A percentile compares a stretch with the other conserved stretches of the same genome.
Evolutionary conservation across 2,329 filamentous ascomycete species (phyloP).

Genomic region (Pyrenophora seminiperda): DNA sequence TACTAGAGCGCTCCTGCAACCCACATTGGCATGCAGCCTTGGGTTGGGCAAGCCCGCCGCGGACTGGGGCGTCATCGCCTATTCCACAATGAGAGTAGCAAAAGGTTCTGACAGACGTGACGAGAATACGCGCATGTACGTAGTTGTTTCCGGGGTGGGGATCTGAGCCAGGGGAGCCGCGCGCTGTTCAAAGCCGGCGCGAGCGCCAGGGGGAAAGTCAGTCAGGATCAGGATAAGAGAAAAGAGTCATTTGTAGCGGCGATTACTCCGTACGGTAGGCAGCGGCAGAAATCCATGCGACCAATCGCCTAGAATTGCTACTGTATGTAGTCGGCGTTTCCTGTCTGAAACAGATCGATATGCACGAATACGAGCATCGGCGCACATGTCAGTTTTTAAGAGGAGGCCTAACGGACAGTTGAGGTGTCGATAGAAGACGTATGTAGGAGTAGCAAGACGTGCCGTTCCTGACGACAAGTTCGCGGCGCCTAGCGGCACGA

Average conservation of each 20-base stretch:
- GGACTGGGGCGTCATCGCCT: conserved; percentile 14
- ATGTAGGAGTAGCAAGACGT: conserved; percentile 11
- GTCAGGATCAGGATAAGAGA: conserved; percentile 18
- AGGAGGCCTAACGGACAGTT: not conserved
- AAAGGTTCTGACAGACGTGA: conserved; percentile 8
- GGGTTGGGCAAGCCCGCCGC: conserved; percentile 13
- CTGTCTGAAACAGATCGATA: conserved; percentile 10
- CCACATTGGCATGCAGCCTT: conserved; percentile 25
- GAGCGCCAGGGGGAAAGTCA: conserved; percentile 17
- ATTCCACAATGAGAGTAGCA: conserved; percentile 19
- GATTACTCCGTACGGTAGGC: too few relatives aligned
- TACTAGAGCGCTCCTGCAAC: conserved; percentile 15
- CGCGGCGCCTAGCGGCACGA: conserved; percentile 27
- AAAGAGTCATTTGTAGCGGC: conserved; percentile 1
- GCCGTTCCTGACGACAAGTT: conserved; percentile 23
- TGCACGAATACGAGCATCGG: not conserved
- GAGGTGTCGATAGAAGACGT: conserved; percentile 27
- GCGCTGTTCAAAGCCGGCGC: conserved; percentile 22
- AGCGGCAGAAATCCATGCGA: conserved; percentile 3
- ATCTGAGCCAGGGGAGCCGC: conserved; percentile 28
- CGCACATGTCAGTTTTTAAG: conserved; percentile 13
- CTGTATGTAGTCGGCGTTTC: not conserved
- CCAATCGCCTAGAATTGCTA: too few relatives aligned
- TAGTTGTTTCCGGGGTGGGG: conserved; percentile 19
- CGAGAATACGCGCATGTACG: conserved; percentile 21